These are phyloP conservation scores for Brassica juncea DNA, from an alignment of 345 rosid genomes.

Conservation along the genomic window DNA sequence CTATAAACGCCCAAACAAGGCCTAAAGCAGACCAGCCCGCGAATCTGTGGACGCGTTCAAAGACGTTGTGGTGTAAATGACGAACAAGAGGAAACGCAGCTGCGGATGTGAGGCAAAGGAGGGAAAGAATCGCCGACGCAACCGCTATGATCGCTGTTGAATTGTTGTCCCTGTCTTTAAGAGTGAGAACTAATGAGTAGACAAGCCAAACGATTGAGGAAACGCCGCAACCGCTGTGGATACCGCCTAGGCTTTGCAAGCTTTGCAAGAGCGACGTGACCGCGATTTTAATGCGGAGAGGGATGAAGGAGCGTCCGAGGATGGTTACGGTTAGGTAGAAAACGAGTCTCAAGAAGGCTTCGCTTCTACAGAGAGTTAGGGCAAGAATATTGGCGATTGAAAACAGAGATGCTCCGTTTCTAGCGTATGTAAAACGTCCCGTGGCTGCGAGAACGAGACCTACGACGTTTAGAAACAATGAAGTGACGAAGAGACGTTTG, in stretches of 20 bases:
- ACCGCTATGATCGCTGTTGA: constrained; percentile 61
- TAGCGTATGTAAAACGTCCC: constrained; percentile 63
- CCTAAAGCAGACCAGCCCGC: constrained; percentile 70
- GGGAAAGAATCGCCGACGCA: constrained; percentile 55
- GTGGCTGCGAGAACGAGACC: constrained; percentile 63
- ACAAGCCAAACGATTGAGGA: constrained; percentile 76
- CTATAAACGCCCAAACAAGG: constrained; percentile 68
- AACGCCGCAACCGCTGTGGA: constrained; percentile 77
- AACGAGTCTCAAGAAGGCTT: constrained; percentile 60
- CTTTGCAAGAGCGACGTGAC: constrained; percentile 74
- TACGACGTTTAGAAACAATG: constrained; percentile 50
- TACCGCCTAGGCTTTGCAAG: constrained; percentile 77
- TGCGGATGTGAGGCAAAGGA: constrained; percentile 55
- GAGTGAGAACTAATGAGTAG: constrained; percentile 60
- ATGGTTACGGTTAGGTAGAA: constrained; percentile 61
- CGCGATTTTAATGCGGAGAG: constrained; percentile 56
- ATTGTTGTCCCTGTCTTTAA: constrained; percentile 53
- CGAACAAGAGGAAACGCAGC: constrained; percentile 82
- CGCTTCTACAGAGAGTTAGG: constrained; percentile 73
- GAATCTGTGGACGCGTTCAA: constrained; percentile 72
- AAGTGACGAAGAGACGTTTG: constrained; percentile 62
- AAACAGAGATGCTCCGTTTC: constrained; percentile 61
- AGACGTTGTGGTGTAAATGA: constrained; percentile 79
- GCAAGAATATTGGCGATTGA: constrained; percentile 70
- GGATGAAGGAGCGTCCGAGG: constrained; percentile 60